Percentiles rank a stretch among this genome's conserved stretches.
Evolutionary conservation across 1,284 basidiomycete species (phyloP).

Genomic region (Ganoderma lucidum): DNA sequence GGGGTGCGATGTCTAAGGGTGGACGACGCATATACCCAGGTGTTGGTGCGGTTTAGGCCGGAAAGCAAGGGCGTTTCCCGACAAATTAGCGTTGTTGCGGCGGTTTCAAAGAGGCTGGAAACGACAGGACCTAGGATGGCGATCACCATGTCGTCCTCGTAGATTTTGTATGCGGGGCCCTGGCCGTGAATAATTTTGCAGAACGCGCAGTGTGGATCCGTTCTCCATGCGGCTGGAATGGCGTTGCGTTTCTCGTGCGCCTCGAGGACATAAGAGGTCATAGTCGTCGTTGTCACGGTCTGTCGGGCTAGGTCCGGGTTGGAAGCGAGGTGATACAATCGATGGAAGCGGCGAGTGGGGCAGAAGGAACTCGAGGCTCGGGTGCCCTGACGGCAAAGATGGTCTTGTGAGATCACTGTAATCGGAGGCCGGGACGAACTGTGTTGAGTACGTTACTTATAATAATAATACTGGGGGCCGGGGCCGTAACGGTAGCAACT

Average conservation of each 20-base stretch:
- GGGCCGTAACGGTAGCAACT: slow-evolving; percentile 1
- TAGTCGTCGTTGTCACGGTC: slow-evolving; percentile 35
- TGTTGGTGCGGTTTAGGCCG: neutral
- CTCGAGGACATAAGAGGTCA: slow-evolving; percentile 79
- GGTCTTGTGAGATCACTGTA: neutral
- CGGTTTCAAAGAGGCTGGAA: slow-evolving; percentile 17
- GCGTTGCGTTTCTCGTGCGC: slow-evolving; percentile 57
- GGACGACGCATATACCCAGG: neutral
- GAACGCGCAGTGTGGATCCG: slow-evolving; percentile 61
- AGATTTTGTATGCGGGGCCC: slow-evolving; percentile 57
- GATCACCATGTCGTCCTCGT: slow-evolving; percentile 71
- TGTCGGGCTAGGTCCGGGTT: neutral
- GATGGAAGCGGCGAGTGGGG: neutral
- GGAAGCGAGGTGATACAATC: neutral
- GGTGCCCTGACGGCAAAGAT: neutral
- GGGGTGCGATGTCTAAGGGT: slow-evolving; percentile 69
- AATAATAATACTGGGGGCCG: neutral
- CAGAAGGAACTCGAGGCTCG: neutral
- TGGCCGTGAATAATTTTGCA: slow-evolving; percentile 66
- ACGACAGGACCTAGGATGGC: slow-evolving; percentile 72
- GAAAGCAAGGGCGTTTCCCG: neutral
- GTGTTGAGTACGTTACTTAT: neutral
- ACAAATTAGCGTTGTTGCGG: neutral
- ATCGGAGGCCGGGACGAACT: neutral
- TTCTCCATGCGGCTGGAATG: slow-evolving; percentile 54